A percentile compares a stretch with the other conserved stretches of the same genome.
Conservation (phyloP, 306 rosid genomes). For the Cucumis cinereus region DNA sequence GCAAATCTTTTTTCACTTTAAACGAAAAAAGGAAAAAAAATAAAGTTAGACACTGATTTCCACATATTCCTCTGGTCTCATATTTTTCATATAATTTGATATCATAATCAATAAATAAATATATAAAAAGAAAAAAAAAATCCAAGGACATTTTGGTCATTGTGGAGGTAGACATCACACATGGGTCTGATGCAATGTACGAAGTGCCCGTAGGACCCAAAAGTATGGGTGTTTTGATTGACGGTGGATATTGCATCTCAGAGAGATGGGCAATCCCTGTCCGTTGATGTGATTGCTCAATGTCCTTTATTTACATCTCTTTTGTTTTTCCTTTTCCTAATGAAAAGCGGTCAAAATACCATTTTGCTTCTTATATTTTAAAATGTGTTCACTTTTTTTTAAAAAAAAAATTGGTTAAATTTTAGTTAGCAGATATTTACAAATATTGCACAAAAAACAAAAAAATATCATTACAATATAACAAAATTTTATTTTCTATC, state of each 20-base stretch:
- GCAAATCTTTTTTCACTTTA: not conserved
- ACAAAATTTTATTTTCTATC: too few relatives aligned
- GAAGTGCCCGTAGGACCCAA: not conserved
- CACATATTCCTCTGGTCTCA: not conserved
- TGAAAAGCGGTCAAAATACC: too few relatives aligned
- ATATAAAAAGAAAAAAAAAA: not conserved
- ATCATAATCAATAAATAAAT: not conserved
- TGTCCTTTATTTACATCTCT: not conserved
- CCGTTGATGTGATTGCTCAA: constrained; percentile 6
- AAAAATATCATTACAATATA: too few relatives aligned
- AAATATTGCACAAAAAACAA: too few relatives aligned
- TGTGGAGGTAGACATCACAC: not conserved
- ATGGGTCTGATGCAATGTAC: not conserved
- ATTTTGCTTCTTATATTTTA: too few relatives aligned
- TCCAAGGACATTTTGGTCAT: not conserved
- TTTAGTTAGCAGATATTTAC: too few relatives aligned
- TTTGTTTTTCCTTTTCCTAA: not conserved
- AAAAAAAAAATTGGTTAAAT: too few relatives aligned
- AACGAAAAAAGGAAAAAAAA: not conserved
- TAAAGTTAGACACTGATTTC: not conserved
- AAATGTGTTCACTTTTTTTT: too few relatives aligned
- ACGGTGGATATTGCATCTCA: constrained; percentile 1
- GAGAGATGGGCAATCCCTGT: constrained; percentile 7
- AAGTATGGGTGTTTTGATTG: not conserved
- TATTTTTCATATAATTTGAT: not conserved